Percentiles rank a stretch among this genome's conserved stretches.
Conservation (phyloP, 1,284 basidiomycete species). For the Puccinia polysora region DNA sequence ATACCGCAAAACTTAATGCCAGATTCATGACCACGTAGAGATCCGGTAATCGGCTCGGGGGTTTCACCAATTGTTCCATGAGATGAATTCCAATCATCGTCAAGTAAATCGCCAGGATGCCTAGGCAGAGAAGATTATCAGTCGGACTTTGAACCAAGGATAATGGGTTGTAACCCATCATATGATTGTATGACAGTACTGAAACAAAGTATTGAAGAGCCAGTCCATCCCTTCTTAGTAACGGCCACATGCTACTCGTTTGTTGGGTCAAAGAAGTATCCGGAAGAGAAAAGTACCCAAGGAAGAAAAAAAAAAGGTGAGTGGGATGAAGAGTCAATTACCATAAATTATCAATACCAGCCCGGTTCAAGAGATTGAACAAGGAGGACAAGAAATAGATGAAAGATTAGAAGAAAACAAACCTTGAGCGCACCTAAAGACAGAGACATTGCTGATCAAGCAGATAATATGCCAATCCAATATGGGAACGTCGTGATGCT, state of each 20-base stretch:
- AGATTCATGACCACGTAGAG: slow-evolving; percentile 79
- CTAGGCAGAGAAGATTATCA: slow-evolving; percentile 56
- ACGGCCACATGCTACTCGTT: slow-evolving; percentile 77
- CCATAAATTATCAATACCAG: too few species aligned
- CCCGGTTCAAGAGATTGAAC: not conserved
- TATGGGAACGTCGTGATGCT: slow-evolving; percentile 48
- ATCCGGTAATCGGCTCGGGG: slow-evolving; percentile 74
- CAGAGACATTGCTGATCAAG: slow-evolving; percentile 76
- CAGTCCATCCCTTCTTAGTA: slow-evolving; percentile 75
- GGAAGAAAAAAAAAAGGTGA: not conserved
- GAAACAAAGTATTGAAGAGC: slow-evolving; percentile 67
- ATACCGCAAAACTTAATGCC: slow-evolving; percentile 72
- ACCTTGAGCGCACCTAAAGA: slow-evolving; percentile 66
- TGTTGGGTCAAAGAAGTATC: too few species aligned
- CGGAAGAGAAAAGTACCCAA: not conserved
- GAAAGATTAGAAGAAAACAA: slow-evolving; percentile 1
- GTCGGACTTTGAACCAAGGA: slow-evolving; percentile 56
- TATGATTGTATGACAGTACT: slow-evolving; percentile 70
- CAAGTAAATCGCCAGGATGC: slow-evolving; percentile 63
- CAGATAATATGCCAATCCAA: slow-evolving; percentile 54
- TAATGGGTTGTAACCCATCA: slow-evolving; percentile 62
- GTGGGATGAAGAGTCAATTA: not conserved
- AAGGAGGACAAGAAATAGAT: not conserved
- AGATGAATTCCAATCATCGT: slow-evolving; percentile 62
- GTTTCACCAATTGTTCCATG: slow-evolving; percentile 61